Conservation (phyloP, 306 rosid genomes). For the Casuarina cunninghamiana region DNA sequence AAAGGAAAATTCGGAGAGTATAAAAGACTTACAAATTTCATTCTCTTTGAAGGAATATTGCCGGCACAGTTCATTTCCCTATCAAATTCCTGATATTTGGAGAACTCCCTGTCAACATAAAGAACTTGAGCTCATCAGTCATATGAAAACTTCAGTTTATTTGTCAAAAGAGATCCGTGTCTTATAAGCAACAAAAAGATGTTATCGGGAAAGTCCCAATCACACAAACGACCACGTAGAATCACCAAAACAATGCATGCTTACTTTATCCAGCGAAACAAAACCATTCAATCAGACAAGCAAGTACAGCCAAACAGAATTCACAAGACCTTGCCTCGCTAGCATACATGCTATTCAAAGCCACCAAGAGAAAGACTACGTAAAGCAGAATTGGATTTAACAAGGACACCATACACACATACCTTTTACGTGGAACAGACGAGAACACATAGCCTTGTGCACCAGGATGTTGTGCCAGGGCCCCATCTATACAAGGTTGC, state of each 20-base stretch:
- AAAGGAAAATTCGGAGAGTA: slow-evolving; percentile 32
- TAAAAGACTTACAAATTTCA: slow-evolving; percentile 76
- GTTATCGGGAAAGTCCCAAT: too few relatives aligned
- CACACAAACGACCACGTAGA: too few relatives aligned
- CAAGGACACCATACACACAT: slow-evolving; percentile 12
- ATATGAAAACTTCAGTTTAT: background rate
- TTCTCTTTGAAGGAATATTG: slow-evolving; percentile 64
- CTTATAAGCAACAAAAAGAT: background rate
- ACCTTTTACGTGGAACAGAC: slow-evolving; percentile 83
- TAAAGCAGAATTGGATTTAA: background rate
- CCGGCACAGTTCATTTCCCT: slow-evolving; percentile 74
- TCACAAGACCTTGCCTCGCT: background rate
- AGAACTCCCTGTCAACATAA: slow-evolving; percentile 54
- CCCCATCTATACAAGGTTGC: slow-evolving; percentile 90
- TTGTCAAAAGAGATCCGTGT: background rate
- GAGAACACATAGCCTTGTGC: slow-evolving; percentile 82
- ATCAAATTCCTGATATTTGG: slow-evolving; percentile 72
- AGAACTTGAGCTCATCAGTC: slow-evolving; percentile 6
- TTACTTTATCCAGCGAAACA: too few relatives aligned
- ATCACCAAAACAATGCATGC: background rate
- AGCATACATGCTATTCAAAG: background rate
- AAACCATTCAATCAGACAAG: background rate
- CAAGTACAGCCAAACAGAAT: background rate
- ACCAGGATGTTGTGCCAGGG: slow-evolving; percentile 69
- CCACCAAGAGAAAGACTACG: background rate